Evolutionary conservation across 176 grass and related monocot species (phyloP), one percentile per base, ranked within the genome.

Genomic region (Oryza glaberrima): DNA sequence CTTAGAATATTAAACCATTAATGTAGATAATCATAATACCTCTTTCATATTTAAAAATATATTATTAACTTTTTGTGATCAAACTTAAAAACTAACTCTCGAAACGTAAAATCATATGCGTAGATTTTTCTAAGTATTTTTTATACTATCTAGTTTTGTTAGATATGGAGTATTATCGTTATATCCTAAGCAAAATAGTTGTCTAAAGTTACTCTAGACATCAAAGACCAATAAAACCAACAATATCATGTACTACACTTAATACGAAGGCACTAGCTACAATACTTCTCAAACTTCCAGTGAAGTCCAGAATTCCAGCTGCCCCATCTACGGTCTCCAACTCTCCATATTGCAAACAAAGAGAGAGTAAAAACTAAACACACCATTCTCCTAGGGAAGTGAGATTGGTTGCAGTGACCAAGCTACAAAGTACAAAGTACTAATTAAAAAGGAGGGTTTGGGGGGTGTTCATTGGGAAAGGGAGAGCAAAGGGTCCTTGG

Each of bases 401-500:
- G 43, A 75, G 76, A 65, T 30, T 14, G 35, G 61, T 64, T 75
- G 88, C 84, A 75, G 75, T 75, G 47, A 83, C 75, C 80, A 61
- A 79, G 83, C 79, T 78, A 79, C 84, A 83, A 65, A 70, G 40
- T 65, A 64, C 46, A 22, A 20, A 76, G 65, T 71, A 41, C 7
- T 48, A 25, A 67, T 86, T 68, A 13, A 83, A 84, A 76, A 76
- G 3, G 47, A 36, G 4, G 74, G 11, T 52, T 19, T 11, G 28
- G 45, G 38, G 28, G 45, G 11, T 60, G 65, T 48, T 82, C 84
- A 75, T 83, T 17, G 89, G 84, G 80, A 90, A 90, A 75, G 84
- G 84, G 69, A 90, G 75, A 90, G 75, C 84, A 49, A 10, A 44
- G 77, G 77, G 38, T 67, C 66, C 81, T 84, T 32, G 84, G 81